phyloP scores from a whole-genome alignment of 345 rosid genomes.

The Lumnitzera littorea region DNA sequence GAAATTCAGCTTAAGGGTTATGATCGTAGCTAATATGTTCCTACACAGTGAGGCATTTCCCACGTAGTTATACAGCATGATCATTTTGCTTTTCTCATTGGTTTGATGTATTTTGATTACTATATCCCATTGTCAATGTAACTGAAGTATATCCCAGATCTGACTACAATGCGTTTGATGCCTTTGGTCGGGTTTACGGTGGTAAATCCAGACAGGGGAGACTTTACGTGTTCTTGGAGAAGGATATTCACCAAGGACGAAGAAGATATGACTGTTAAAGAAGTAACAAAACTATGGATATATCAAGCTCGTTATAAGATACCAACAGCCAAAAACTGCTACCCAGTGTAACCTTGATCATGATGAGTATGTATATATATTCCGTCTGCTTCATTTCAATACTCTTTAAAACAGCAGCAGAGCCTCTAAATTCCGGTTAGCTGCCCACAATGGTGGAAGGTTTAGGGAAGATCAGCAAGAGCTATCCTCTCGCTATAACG shows the following conservation, averaged over 20 bases:
- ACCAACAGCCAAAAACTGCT: no score
- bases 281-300: conserved; percentile 52
- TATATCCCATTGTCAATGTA: conserved; percentile 71
- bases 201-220: conserved; percentile 93
- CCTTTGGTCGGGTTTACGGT: conserved; percentile 88
- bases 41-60: no score
- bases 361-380: no score
- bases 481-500: conserved; percentile 96
- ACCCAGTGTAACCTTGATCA: no score
- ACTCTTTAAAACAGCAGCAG: no score
- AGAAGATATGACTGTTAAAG: conserved; percentile 94
- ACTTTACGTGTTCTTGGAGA: conserved; percentile 86
- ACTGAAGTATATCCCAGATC: conserved; percentile 93
- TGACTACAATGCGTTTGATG: conserved; percentile 93
- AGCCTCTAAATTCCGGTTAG: no score
- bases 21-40: background rate
- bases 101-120: no score
- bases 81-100: no score
- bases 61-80: no score
- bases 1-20: background rate
- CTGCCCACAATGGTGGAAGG: conserved; percentile 99
- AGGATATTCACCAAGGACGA: conserved; percentile 94
- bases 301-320: no score
- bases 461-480: conserved; percentile 91
- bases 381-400: no score